Evolutionary conservation across 345 rosid species (phyloP), one percentile per base, ranked within the genome.

Genomic region (Psidium guajava): DNA sequence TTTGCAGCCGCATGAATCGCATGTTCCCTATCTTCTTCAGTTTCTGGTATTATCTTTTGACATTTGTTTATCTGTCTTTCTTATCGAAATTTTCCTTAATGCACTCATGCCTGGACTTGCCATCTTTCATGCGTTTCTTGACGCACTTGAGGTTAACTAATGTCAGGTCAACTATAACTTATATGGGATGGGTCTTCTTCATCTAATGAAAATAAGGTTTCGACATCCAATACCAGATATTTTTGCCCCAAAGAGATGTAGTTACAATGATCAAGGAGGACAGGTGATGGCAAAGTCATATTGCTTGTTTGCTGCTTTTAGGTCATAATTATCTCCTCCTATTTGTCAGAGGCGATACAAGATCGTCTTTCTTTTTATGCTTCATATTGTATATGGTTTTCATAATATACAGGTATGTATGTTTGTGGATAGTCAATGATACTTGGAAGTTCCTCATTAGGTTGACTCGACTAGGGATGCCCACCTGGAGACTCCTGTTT

Each of bases 141-240:
- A 81, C 18, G 32, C 83, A 52, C 56, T 0, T 82, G 24, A 50
- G 40, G 36, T 82, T 81, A 81, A 81, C 44, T 73, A 85, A 80
- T 86, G 83, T 59, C 87, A 97, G 99, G 92, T 97, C 82, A 98
- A 97, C 91, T 92, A 90, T 89, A 97, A 95, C 92, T 91, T 97
- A 88, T 93, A 92, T 90, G 99, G 99, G 89, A 97, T 97, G 99
- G 98, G 98, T 86, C 95, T 91, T 89, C 86, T 97, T 73, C 99
- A 97, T 91, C 85, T 95, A 84, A 92, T 93, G 55, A 93, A 90
- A 88, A 90, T 97, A 90, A 97, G 93, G 90, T 97, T 97, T 56
- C 99, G 99, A 81, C 86, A 88, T 89, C 98, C 98, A 81, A 87
- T 95, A 54, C 99, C 99, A 28, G 91, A 74, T 90, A 85, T 58